Conservation (phyloP, 164 flowering plant genomes). For the Umbellularia californica region DNA sequence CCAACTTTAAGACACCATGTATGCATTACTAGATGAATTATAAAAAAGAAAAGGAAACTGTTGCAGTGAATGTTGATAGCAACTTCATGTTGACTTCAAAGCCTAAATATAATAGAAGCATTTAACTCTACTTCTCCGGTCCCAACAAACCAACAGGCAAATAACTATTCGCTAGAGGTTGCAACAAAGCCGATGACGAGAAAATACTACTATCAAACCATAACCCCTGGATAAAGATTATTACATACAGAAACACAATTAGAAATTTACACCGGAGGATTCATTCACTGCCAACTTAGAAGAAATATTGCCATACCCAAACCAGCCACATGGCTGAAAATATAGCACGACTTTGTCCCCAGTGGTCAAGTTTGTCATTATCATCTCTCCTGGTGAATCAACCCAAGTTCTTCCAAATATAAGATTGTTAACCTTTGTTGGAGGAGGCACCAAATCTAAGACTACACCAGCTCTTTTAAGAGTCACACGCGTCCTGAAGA, state of each 20-base stretch:
- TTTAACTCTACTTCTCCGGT: background rate
- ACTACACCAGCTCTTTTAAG: slow-evolving; percentile 42
- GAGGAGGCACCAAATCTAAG: slow-evolving; percentile 67
- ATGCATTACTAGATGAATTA: background rate
- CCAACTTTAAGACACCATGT: background rate
- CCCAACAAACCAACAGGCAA: background rate
- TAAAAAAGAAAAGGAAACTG: too few relatives aligned
- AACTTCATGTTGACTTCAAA: background rate
- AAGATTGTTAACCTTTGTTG: slow-evolving; percentile 74
- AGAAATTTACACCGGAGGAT: too few relatives aligned
- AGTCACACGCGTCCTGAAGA: slow-evolving; percentile 61
- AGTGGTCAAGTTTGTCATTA: slow-evolving; percentile 60
- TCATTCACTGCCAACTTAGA: background rate
- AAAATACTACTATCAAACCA: too few relatives aligned
- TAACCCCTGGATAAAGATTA: too few relatives aligned
- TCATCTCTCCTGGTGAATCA: slow-evolving; percentile 84
- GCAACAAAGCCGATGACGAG: too few relatives aligned
- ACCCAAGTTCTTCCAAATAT: slow-evolving; percentile 91
- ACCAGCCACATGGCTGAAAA: slow-evolving; percentile 52
- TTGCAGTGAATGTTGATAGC: too few relatives aligned
- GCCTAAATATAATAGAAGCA: background rate
- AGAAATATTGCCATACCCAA: slow-evolving; percentile 33
- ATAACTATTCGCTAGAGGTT: background rate
- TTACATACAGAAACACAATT: background rate
- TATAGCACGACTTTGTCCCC: slow-evolving; percentile 48